Evolutionary conservation across 2,329 filamentous ascomycete species (phyloP), one percentile per base, ranked within the genome.

Genomic region (Diaporthe helianthi): DNA sequence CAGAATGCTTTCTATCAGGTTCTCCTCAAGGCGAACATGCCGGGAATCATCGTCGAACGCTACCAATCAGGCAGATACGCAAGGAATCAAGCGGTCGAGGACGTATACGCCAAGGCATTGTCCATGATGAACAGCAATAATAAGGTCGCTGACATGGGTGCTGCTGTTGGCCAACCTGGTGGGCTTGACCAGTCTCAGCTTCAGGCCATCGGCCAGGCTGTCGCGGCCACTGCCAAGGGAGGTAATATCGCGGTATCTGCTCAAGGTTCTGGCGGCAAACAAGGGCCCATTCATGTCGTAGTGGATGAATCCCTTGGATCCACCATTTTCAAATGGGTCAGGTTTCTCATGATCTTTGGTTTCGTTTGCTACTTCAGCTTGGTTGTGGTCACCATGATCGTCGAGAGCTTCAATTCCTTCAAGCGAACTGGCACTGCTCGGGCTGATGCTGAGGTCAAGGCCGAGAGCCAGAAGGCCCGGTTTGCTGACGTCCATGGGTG

Each of bases 401-500:
- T 98, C 72, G 96, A 99, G 79, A 89, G 89, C 38, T 88, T 94
- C 65, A 92, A 92, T 72, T 84, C 92, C 12, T 83, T 97, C 74
- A 94, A 93, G 80, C 94, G 93, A 71, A 90, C 94, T 12, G 89
- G 90, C 15, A 69, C 69, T 29, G 90, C 89, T 65, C 87, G 86
- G 77, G 80, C 85, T 2, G 88, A 90, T 69, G 90, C 90, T 74
- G 94, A 99, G 81, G 94, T 94, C 71, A 95, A 97, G 79, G 91
- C 96, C 9, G 93, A 98, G 79, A 90, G 94, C 75, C 96, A 99
- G 79, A 98, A 88, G 69, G 94, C 94, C 24, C 90, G 93, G 55
- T 99, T 99, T 82, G 87, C 86, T 69, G 96, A 99, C 78, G 96
- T 99, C 8, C 96, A 99, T 78, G 96, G 96, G 65, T 98, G 95